Evolutionary conservation across 345 rosid species (phyloP).

Genomic region (Salix dunnii): DNA sequence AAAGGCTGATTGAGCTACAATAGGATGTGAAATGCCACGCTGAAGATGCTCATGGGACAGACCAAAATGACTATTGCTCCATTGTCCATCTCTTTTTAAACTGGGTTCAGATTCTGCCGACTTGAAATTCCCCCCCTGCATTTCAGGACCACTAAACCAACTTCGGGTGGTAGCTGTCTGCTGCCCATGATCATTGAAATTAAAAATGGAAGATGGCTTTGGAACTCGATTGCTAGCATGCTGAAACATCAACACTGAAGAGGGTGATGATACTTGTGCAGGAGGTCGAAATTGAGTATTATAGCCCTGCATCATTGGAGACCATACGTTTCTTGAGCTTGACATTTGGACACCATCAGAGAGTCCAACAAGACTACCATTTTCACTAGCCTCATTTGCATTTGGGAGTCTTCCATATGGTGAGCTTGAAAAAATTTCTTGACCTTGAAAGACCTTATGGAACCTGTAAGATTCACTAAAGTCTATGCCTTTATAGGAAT

Average conservation of each 20-base stretch:
- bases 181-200: conserved; percentile 23
- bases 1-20: conserved; percentile 22
- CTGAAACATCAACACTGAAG: conserved; percentile 68
- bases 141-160: conserved; percentile 16
- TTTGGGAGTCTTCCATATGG: conserved; percentile 31
- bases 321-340: conserved; percentile 54
- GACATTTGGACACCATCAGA: conserved; percentile 36
- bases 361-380: conserved; percentile 41
- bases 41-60: conserved; percentile 26
- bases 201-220: conserved; percentile 11
- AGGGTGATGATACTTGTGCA: conserved; percentile 65
- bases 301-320: conserved; percentile 41
- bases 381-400: conserved; percentile 34
- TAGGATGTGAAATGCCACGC: conserved; percentile 27
- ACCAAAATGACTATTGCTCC: conserved; percentile 18
- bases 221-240: conserved; percentile 33
- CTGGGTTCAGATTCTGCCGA: conserved; percentile 2
- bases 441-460: conserved; percentile 99
- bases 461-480: conserved; percentile 61
- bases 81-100: conserved; percentile 12
- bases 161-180: conserved; percentile 14
- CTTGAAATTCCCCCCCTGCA: conserved; percentile 20
- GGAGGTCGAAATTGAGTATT: conserved; percentile 34
- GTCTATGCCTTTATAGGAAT: conserved; percentile 47
- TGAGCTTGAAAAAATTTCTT: conserved; percentile 67